Evolutionary conservation across 2,329 filamentous ascomycete genomes (phyloP), one percentile per base, ranked within the genome.

Genomic region (Aspergillus awamori): DNA sequence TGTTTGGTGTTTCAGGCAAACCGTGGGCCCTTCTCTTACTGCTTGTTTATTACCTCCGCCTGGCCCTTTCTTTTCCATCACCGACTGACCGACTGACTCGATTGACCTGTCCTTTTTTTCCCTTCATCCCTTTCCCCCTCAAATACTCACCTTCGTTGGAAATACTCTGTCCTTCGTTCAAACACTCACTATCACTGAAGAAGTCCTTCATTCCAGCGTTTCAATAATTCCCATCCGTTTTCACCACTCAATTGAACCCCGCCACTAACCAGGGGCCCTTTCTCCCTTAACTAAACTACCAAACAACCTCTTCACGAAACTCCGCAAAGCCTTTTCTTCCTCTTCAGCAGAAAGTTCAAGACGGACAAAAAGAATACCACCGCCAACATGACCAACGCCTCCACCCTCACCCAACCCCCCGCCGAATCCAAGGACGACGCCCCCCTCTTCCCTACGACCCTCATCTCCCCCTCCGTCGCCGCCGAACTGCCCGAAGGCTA

Each of bases 401-500:
- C 45, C 54, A 70, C 63, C 57, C 66, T 69, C 63, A 64, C 64
- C 28, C 62, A 65, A 38, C 36, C 59, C 57, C 45, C 59, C n/a
- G 58, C 60, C 33, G 60, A 65, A 20, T 63, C 66, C 57, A 38
- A 70, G 58, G 75, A 81, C 53, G 79, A 85, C 67, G 64, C 70
- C 28, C 89, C 87, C 38, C 90, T 97, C 76, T 97, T 97, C 84
- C 85, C 89, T 60, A 74, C 85, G 65, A 80, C 87, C 63, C 88
- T 97, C 72, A 89, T 98, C 77, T 92, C 92, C 24, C 86, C 91
- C 20, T 82, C 86, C 57, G 90, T 97, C 68, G 80, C 87, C 62
- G 82, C 87, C 43, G 84, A 83, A 17, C 87, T 98, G 0, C 94
- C 95, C 47, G 81, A 88, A 69, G 89, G 90, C 70, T 98, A 98